These are phyloP conservation scores for Trichosporon coremiiforme DNA, from an alignment of 1,284 basidiomycete genomes.

Conservation along the genomic window DNA sequence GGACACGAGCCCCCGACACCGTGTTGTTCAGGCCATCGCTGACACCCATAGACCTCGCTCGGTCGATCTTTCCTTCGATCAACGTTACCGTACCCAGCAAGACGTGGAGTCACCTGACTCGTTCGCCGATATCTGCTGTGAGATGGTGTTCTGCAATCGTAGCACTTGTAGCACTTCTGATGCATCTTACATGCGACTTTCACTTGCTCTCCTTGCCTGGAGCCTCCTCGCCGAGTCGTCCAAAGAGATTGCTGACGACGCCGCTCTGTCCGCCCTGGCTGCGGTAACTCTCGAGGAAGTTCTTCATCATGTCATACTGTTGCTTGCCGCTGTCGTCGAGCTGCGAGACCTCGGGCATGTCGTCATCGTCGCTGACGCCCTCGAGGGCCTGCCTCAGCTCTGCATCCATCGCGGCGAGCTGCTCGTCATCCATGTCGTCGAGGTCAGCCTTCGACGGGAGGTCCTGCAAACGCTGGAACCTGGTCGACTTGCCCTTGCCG, in stretches of 20 bases:
- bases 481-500: slow-evolving; percentile 21
- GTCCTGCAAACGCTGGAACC: slow-evolving; percentile 23
- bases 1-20: no score
- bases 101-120: no score
- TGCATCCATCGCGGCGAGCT: slow-evolving; percentile 79
- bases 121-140: neutral
- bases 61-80: no score
- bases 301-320: slow-evolving; percentile 89
- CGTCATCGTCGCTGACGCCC: slow-evolving; percentile 58
- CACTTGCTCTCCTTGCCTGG: slow-evolving; percentile 9
- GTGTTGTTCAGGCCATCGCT: no score
- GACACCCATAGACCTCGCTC: no score
- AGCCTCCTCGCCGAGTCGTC: slow-evolving; percentile 61
- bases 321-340: slow-evolving; percentile 63
- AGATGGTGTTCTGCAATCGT: neutral
- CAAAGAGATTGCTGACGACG: slow-evolving; percentile 82
- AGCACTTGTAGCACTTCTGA: slow-evolving; percentile 6
- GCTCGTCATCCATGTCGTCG: slow-evolving; percentile 62
- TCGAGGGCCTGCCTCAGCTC: slow-evolving; percentile 73
- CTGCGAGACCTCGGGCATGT: slow-evolving; percentile 50
- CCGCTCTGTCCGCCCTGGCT: slow-evolving; percentile 82
- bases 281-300: slow-evolving; percentile 92
- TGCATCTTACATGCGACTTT: slow-evolving; percentile 6
- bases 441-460: slow-evolving; percentile 55
- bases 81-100: no score